Base-by-base conservation (phyloP, 2,329 filamentous ascomycete species). In the Tolypocladium tundrense region DNA sequence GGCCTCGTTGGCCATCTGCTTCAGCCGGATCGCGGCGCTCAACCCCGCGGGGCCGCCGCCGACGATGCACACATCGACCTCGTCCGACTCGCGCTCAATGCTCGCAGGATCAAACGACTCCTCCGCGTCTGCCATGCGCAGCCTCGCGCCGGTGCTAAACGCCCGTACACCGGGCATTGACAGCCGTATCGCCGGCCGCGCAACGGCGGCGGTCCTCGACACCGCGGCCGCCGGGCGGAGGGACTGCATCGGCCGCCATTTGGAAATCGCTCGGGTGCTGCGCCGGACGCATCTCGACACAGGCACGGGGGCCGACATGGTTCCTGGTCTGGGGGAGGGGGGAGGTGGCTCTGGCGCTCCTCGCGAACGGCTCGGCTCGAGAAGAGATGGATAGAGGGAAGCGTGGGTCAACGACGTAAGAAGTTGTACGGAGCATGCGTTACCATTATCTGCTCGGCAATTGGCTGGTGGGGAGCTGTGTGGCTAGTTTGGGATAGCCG, bases 21-120 rank as follows among this genome's bases (percentile, higher is more conserved):
- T 97, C 57, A 99, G 78, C 63, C 90, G 88, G 69, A 99, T 99
- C 55, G 93, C 94, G 53, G 94, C 92, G 65, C 90, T 88, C 64
- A 99, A 82, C 60, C 94, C 94, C 56, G 94, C 90, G 56, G 94
- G 94, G n/a, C 94, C 93, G 72, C 90, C 94, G 68, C 94, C 94
- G 57, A 99, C 85, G 68, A 99, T 97, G 74, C 91, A 96, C 37
- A 99, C 92, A 73, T 99, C 94, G 37, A 99, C 94, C 75, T 94
- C 78, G 68, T 99, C 94, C 57, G 85, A 88, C 72, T 97, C 94
- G 63, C 94, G 87, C 63, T 97, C 93, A 59, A 92, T 79, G 57
- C 73, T 75, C 31, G 76, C 73, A 10, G 87, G 87, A 68, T 91
- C 86, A 65, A 90, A 89, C 58, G 76, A 68, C 41, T 84, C 82